phyloP scores from a whole-genome alignment of 768 basidiomycete species.

The Termitomyces sp. region DNA sequence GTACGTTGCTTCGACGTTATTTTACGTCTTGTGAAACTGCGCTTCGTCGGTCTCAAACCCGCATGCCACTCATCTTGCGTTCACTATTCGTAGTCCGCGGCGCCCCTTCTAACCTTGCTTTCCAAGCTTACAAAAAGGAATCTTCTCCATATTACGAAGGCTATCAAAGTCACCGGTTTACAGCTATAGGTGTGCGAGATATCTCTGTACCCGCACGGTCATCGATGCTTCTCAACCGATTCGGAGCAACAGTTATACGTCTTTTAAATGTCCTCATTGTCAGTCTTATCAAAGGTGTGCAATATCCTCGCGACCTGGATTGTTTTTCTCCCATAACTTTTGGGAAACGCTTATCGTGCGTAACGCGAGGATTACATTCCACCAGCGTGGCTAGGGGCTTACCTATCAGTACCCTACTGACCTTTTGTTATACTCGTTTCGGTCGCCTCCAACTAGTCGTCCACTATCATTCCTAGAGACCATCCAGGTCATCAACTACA shows the following conservation, averaged over 20 bases:
- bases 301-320: neutral
- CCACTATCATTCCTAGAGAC: neutral
- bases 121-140: neutral
- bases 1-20: neutral
- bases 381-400: neutral
- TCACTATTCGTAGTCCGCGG: neutral
- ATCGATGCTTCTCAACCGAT: too few relatives aligned
- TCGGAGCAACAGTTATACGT: too few relatives aligned
- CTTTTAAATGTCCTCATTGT: too few relatives aligned
- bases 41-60: neutral
- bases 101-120: neutral
- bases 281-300: too few relatives aligned
- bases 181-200: neutral
- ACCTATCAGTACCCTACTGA: neutral
- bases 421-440: neutral
- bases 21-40: constrained; percentile 3
- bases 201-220: neutral
- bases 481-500: neutral
- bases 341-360: neutral
- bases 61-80: neutral
- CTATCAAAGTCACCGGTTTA: neutral
- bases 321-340: neutral
- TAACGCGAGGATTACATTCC: too few relatives aligned
- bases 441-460: neutral
- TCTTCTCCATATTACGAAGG: neutral